Base-by-base conservation (phyloP, 2,329 filamentous ascomycete genomes). In the Acephala macrosclerotiorum region DNA sequence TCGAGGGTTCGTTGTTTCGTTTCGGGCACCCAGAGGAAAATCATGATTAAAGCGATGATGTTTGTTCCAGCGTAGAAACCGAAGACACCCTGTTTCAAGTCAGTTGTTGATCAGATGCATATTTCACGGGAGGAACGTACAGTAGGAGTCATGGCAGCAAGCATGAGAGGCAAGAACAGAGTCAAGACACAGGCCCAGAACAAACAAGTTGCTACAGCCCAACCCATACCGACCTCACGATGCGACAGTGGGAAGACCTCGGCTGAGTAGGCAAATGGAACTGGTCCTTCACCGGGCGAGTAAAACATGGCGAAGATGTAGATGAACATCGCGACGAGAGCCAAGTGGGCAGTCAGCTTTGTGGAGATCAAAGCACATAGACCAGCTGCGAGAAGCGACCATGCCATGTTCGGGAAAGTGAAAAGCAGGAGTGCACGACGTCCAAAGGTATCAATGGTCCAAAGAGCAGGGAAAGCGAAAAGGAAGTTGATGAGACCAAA, bases 281-380 rank as follows among this genome's bases (percentile, higher is more conserved):
- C 87, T 0, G 84, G 83, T 0, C 55, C 55, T 57, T 57, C 55
- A n/a, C 55, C 55, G 20, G 55, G 55, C 0, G 86, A 89, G 77
- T 90, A 90, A 70, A 89, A 89, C 7, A 86, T 86, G 0, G 84
- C 86, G 68, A 91, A 91, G 16, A 91, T 74, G 77, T 87, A 91
- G 68, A 90, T 80, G 67, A 90, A 90, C 4, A 89, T 78, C 0
- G 87, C 85, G 16, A 90, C 83, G 0, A 86, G 75, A 0, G 78
- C 86, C 14, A 86, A 74, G 72, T 85, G 83, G 2, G 82, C 83
- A 1, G 66, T 78, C 14, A 70, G 77, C 0, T 73, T 67, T 12
- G 71, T 68, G 0, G 47, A 74, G 22, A 89, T 82, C 45, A 85
- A 80, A 60, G 85, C 87, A 71, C 83, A 86, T 56, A 90, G 81